Percentiles rank a stretch among this genome's conserved stretches.
phyloP scores from a whole-genome alignment of 2,329 filamentous ascomycete species.

The Talaromyces amestolkiae region DNA sequence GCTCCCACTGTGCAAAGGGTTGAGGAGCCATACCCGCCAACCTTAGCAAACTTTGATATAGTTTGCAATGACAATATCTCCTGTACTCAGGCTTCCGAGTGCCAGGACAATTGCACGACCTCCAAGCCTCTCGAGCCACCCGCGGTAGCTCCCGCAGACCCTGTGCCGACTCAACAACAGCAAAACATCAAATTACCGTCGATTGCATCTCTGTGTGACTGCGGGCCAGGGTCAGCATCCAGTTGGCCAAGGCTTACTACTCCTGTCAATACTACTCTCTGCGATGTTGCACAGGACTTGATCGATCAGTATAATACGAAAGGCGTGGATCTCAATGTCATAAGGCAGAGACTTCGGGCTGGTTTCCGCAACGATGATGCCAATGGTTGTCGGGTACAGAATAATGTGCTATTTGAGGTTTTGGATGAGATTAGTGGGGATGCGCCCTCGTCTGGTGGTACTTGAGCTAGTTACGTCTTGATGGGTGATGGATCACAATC shows the following conservation, averaged over 20 bases:
- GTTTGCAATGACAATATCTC: background rate
- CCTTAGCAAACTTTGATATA: background rate
- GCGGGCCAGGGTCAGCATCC: slow-evolving; percentile 13
- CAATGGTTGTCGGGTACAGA: slow-evolving; percentile 40
- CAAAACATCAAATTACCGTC: slow-evolving; percentile 8
- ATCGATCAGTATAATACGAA: slow-evolving; percentile 39
- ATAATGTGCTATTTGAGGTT: slow-evolving; percentile 43
- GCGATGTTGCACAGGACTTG: slow-evolving; percentile 39
- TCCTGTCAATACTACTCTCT: slow-evolving; percentile 37
- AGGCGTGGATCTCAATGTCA: slow-evolving; percentile 36
- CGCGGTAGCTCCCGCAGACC: background rate
- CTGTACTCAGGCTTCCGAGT: background rate
- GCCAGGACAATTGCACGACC: background rate
- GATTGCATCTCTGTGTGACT: slow-evolving; percentile 19
- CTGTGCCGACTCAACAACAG: slow-evolving; percentile 5
- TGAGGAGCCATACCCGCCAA: background rate
- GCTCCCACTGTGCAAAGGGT: background rate
- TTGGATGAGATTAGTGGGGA: slow-evolving; percentile 38
- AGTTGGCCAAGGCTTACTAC: slow-evolving; percentile 26
- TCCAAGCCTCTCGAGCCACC: background rate
- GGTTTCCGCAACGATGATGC: slow-evolving; percentile 31
- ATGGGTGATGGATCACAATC: background rate
- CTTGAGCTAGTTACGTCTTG: background rate
- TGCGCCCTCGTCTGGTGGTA: slow-evolving; percentile 3
- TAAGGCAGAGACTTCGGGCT: slow-evolving; percentile 34